Base-by-base conservation (phyloP, 2,329 filamentous ascomycete genomes). In the Clonostachys chloroleuca region DNA sequence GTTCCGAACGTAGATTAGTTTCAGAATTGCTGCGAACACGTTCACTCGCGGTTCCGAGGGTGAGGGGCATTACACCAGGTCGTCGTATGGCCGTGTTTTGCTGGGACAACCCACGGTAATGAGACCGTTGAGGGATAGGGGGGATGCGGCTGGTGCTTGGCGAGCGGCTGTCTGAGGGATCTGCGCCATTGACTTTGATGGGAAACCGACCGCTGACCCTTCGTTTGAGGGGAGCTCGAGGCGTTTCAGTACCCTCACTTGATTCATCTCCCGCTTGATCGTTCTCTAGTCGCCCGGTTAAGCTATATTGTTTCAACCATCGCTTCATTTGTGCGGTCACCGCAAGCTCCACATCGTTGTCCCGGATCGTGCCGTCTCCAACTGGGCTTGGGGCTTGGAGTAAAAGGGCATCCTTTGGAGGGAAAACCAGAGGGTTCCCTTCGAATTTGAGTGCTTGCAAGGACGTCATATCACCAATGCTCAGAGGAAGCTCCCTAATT, bases 381-480 rank as follows among this genome's bases (percentile, higher is more conserved):
- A 79, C 73, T 16, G 78, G 77, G 43, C 72, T 81, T 39, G 68
- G 68, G 16, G 75, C 72, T 56, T 78, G 76, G 12, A 80, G 69
- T 55, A 85, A 81, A 24, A 90, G 64, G 13, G 86, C 75, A 54
- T 87, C 83, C 56, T 78, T 81, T 14, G 89, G 86, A 5, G 91
- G 91, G 56, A 92, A 92, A 49, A 78, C 80, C 49, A 96, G 80
- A 9, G 89, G 89, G 56, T 96, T 96, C 42, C 90, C 90, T 49
- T 92, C 87, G 35, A 96, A 81, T 65, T 95, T 96, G 48, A 97
- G 75, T 54, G 95, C 87, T 61, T 92, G 89, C 49, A 97, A 71
- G 47, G 90, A 94, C 48, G 80, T 84, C 87, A 96, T 95, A 53
- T 96, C 91, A 47, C 89, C 90, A 18, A 97, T 70, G 54, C 89